Evolutionary conservation across 139 green algal genomes (phyloP), one percentile per base, ranked within the genome.

Genomic region (Tetradesmus lagerheimii): DNA sequence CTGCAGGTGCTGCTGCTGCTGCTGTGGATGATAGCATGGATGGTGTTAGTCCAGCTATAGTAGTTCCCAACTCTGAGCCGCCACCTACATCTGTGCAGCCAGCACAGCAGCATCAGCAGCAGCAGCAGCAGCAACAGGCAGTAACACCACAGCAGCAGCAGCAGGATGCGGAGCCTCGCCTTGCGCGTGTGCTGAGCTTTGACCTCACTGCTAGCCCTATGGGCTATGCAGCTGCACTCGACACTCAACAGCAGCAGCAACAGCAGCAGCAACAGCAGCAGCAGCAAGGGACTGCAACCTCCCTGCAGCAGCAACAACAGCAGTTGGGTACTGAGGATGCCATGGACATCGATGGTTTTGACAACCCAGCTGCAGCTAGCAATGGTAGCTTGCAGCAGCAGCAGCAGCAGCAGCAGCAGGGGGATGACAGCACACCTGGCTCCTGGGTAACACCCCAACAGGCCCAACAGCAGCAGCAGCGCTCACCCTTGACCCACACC

Each of bases 161-260:
- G n/a, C 9, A 0, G 41, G 57, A 27, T 38, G 38, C 16, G 29
- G 16, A 47, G 9, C n/a, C 47, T 0, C 45, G 27, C 12, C 80
- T 88, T 27, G 83, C 83, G 29, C 83, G 83, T 66, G 83, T 88
- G 37, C n/a, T 88, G 25, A 88, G n/a, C 27, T 88, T 88, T 80
- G 83, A 88, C n/a, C 38, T 41, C 16, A 31, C 64, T 41, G 38
- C 2, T 23, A 41, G 14, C 45, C 71, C 50, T 57, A 57, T 79
- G 71, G 71, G 71, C 82, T 34, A 14, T 79, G 35, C 38, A 77
- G 64, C 81, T n/a, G 82, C 82, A 87, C 31, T 38, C 37, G 38
- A 45, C 85, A 83, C 37, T 25, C n/a, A 75, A 53, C 82, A 87
- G 82, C 41, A 82, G 25, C 39, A 89, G 66, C 66, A 81, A 64